phyloP scores from a whole-genome alignment of 805 yeast genomes.

The Candida manassasensis region DNA sequence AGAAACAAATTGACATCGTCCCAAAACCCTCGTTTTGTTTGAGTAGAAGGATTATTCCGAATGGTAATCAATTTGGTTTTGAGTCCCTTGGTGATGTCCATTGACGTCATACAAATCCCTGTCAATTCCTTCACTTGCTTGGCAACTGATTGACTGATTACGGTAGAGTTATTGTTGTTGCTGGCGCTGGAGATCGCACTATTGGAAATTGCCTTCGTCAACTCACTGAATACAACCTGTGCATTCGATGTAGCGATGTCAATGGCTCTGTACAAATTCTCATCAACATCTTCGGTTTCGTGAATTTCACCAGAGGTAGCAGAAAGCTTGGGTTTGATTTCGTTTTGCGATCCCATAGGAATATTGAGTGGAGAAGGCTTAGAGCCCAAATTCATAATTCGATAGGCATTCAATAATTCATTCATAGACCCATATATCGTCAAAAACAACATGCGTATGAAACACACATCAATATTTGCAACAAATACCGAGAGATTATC shows the following conservation, averaged over 20 bases:
- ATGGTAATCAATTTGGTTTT: constrained; percentile 50
- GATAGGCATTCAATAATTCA: constrained; percentile 66
- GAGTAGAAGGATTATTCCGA: constrained; percentile 41
- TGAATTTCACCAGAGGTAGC: constrained; percentile 16
- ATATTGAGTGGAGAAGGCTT: constrained; percentile 6
- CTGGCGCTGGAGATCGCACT: constrained; percentile 51
- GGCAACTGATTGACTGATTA: constrained; percentile 43
- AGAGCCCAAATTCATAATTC: constrained; percentile 22
- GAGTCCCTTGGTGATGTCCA: constrained; percentile 73
- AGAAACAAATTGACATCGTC: constrained; percentile 80
- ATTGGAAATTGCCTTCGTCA: constrained; percentile 62
- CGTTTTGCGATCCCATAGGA: constrained; percentile 7
- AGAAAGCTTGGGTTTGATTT: constrained; percentile 14
- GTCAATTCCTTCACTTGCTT: constrained; percentile 73
- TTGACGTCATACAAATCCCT: constrained; percentile 68
- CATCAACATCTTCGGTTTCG: constrained; percentile 50
- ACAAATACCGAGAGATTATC: constrained; percentile 46
- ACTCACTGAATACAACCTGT: constrained; percentile 69
- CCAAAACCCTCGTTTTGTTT: constrained; percentile 66
- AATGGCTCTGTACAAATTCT: constrained; percentile 60
- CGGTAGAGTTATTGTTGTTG: constrained; percentile 12
- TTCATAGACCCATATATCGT: constrained; percentile 58
- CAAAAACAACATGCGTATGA: constrained; percentile 58
- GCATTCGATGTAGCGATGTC: constrained; percentile 63
- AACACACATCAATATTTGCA: constrained; percentile 57